A percentile compares a stretch with the other conserved stretches of the same genome.
phyloP scores from a whole-genome alignment of 2,329 filamentous ascomycete genomes.

The Clonostachys sp. region DNA sequence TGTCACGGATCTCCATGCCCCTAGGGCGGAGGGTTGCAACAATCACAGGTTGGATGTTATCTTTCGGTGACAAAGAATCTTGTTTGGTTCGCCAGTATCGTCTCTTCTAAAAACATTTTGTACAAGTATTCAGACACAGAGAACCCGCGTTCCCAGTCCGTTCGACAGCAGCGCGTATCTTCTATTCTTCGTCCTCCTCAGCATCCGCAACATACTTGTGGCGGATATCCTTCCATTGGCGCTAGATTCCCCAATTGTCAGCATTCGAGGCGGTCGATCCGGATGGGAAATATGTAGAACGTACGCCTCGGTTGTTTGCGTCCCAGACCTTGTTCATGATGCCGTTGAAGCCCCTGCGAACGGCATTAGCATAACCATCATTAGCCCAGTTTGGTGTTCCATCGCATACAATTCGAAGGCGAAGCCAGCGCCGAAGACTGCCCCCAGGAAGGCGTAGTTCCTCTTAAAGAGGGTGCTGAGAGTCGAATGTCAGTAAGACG shows the following conservation, averaged over 20 bases:
- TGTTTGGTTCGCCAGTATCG: not conserved
- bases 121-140: constrained; percentile 13
- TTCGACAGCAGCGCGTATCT: constrained; percentile 1
- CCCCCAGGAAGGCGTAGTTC: constrained; percentile 83
- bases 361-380: not conserved
- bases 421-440: constrained; percentile 85
- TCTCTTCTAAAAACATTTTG: constrained; percentile 1
- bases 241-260: constrained; percentile 42
- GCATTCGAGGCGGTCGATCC: not conserved
- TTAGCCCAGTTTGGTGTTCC: too few species aligned
- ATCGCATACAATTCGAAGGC: constrained; percentile 81
- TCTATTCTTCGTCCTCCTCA: constrained; percentile 57
- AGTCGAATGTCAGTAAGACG: not conserved
- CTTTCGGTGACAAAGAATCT: not conserved
- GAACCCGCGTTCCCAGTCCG: constrained; percentile 2
- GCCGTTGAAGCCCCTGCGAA: constrained; percentile 72
- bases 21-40: not conserved
- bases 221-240: constrained; percentile 99
- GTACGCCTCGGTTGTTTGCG: constrained; percentile 83
- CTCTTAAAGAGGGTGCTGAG: constrained; percentile 75
- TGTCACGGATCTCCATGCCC: too few species aligned
- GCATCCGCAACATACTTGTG: constrained; percentile 72
- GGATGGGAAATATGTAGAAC: constrained; percentile 26
- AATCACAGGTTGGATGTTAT: not conserved
- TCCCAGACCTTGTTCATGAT: constrained; percentile 87